phyloP scores from a whole-genome alignment of 257 asterid species.

The Linaria vulgaris region DNA sequence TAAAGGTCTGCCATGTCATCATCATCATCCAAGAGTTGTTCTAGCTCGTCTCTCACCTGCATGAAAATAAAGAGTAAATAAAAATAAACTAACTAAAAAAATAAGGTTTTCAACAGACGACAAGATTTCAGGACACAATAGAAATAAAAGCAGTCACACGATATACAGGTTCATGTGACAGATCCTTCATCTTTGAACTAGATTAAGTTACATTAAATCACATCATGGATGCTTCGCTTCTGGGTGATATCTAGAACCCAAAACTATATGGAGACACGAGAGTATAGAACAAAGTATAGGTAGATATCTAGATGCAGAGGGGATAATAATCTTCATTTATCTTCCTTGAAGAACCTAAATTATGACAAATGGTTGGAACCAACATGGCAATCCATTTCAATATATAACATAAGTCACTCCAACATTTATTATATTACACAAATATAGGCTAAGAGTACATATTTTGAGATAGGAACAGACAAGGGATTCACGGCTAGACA shows the following conservation, averaged over 20 bases:
- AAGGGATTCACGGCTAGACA: no score
- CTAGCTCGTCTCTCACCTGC: constrained; percentile 96
- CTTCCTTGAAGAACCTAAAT: neutral
- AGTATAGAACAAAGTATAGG: neutral
- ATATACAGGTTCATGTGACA: neutral
- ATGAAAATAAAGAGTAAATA: constrained; percentile 20
- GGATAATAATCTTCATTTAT: neutral
- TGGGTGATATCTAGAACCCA: no score
- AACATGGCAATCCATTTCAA: neutral
- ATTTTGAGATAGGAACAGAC: no score
- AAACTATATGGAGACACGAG: neutral
- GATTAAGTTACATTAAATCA: neutral
- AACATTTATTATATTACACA: no score
- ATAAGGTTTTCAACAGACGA: neutral
- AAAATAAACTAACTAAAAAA: neutral
- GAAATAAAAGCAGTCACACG: neutral
- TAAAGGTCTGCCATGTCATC: constrained; percentile 98
- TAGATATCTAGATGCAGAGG: neutral
- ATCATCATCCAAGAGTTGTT: constrained; percentile 94
- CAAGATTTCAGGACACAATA: constrained; percentile 5
- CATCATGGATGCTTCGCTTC: neutral
- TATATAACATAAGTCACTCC: no score
- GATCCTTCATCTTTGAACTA: neutral
- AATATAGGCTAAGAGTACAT: no score
- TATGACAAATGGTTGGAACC: neutral